These are phyloP conservation scores for Penicillium steckii DNA, from an alignment of 495 filamentous ascomycete species.

Conservation along the genomic window DNA sequence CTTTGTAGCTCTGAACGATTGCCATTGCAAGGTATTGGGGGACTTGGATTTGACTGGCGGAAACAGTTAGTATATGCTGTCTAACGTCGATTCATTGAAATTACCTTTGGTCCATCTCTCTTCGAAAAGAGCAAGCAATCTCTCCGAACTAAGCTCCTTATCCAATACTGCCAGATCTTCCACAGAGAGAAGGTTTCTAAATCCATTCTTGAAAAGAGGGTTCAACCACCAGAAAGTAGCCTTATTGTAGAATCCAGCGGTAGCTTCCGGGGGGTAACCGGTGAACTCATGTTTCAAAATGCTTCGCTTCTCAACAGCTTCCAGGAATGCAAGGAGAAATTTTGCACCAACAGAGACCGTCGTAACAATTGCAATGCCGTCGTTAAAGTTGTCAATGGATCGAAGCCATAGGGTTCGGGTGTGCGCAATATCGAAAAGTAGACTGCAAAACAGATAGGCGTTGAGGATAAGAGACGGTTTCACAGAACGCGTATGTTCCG, in stretches of 20 bases:
- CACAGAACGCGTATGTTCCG: conserved; percentile 55
- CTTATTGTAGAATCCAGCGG: conserved; percentile 50
- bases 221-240: conserved; percentile 61
- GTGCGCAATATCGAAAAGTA: conserved; percentile 58
- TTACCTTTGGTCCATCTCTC: conserved; percentile 30
- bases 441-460: conserved; percentile 56
- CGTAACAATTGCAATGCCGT: conserved; percentile 44
- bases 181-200: conserved; percentile 38
- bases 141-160: conserved; percentile 40
- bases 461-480: conserved; percentile 61
- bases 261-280: conserved; percentile 58
- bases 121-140: conserved; percentile 36
- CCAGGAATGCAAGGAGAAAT: conserved; percentile 47
- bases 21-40: conserved; percentile 44
- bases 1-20: conserved; percentile 46
- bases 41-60: conserved; percentile 27
- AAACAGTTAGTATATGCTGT: conserved; percentile 14
- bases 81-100: neutral
- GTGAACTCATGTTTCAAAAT: conserved; percentile 44
- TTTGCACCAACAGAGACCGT: conserved; percentile 49
- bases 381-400: conserved; percentile 29
- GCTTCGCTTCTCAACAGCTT: conserved; percentile 53
- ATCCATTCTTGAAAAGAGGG: conserved; percentile 50
- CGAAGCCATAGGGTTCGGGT: conserved; percentile 58
- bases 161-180: conserved; percentile 49